phyloP scores from a whole-genome alignment of 768 basidiomycete genomes.

The Amanita pseudoporphyria region DNA sequence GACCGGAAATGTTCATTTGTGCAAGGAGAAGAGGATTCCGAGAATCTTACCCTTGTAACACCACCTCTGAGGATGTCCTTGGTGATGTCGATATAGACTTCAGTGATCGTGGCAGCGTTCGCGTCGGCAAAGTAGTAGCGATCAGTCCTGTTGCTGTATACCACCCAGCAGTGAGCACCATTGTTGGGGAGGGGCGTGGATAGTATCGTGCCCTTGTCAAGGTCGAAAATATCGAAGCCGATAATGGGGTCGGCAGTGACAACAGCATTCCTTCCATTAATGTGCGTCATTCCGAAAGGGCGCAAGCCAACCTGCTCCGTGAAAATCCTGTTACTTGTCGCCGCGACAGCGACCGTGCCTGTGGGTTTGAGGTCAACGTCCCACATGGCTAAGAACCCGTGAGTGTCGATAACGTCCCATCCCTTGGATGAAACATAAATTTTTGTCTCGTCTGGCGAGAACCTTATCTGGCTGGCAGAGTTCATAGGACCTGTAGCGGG shows the following conservation, averaged over 20 bases:
- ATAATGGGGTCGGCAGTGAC: conserved; percentile 30
- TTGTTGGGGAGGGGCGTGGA: conserved; percentile 23
- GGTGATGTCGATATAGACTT: conserved; percentile 30
- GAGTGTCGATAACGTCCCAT: conserved; percentile 25
- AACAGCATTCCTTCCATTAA: conserved; percentile 29
- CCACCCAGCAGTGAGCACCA: conserved; percentile 36
- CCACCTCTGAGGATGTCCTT: conserved; percentile 28
- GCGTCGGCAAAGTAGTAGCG: conserved; percentile 38
- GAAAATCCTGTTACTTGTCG: conserved; percentile 25
- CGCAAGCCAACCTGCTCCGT: conserved; percentile 32
- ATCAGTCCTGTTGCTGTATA: conserved; percentile 29
- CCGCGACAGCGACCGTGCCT: conserved; percentile 33
- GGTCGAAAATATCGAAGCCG: conserved; percentile 26
- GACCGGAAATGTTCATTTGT: background rate
- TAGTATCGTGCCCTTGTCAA: conserved; percentile 11
- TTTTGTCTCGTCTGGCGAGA: conserved; percentile 33
- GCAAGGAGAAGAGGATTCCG: background rate
- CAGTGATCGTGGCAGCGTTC: conserved; percentile 29
- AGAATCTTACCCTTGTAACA: conserved; percentile 17
- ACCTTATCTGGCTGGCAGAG: conserved; percentile 34
- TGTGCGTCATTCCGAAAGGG: conserved; percentile 39
- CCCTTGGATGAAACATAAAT: conserved; percentile 43
- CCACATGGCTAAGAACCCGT: conserved; percentile 43
- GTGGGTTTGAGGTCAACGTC: conserved; percentile 26
- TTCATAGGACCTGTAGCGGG: conserved; percentile 39